Conservation (phyloP, 345 rosid species). For the Sisymbrium irio region DNA sequence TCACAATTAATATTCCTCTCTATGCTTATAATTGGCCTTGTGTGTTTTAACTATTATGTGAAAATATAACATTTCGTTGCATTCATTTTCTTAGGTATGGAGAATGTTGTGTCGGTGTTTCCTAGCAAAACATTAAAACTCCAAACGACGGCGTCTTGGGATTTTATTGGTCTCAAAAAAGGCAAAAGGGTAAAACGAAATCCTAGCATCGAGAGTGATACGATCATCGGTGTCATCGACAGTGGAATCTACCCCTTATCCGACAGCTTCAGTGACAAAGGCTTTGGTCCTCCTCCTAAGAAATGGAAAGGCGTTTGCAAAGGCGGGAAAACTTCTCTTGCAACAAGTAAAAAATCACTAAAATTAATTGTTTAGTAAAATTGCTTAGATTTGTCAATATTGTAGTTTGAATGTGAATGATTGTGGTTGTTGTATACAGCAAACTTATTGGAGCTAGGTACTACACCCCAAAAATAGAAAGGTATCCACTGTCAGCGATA, state of each 20-base stretch:
- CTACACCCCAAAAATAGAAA: conserved; percentile 31
- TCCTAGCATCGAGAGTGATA: conserved; percentile 34
- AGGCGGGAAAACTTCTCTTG: conserved; percentile 47
- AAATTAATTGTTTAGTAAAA: background rate
- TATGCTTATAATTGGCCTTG: background rate
- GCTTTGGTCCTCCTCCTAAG: conserved; percentile 46
- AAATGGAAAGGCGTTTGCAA: conserved; percentile 54
- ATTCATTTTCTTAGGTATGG: conserved; percentile 35
- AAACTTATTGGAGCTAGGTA: conserved; percentile 35
- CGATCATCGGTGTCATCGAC: conserved; percentile 48
- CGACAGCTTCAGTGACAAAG: conserved; percentile 39
- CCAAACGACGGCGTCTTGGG: conserved; percentile 58
- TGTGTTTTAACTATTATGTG: background rate
- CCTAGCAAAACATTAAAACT: conserved; percentile 43
- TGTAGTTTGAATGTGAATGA: conserved; percentile 16
- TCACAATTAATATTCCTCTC: background rate
- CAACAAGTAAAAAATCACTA: conserved; percentile 43
- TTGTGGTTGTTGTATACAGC: conserved; percentile 11
- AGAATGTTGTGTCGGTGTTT: conserved; percentile 58
- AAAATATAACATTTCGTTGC: background rate
- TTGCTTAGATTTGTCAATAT: background rate
- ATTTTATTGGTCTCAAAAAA: conserved; percentile 50
- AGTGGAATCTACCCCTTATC: conserved; percentile 56
- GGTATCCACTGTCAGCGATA: conserved; percentile 13
- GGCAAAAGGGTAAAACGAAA: conserved; percentile 32